Conservation (phyloP, 2,329 filamentous ascomycete species). For the Aspergillus candidus region DNA sequence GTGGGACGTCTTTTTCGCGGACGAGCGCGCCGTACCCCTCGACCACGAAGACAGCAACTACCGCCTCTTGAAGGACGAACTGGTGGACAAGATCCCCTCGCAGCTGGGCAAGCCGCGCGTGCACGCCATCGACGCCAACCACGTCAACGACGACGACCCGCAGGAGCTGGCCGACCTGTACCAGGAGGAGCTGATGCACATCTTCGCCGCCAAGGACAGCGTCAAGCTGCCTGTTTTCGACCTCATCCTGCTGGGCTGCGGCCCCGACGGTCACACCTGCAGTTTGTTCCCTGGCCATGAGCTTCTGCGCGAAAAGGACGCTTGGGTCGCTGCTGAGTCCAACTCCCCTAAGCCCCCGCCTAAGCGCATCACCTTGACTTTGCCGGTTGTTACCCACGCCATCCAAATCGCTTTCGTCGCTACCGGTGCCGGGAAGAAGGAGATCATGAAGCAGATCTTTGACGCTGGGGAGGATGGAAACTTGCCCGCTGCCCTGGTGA, state of each 20-base stretch:
- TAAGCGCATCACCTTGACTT: slow-evolving; percentile 81
- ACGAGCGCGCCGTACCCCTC: slow-evolving; percentile 90
- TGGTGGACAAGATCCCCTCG: slow-evolving; percentile 79
- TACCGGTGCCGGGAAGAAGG: slow-evolving; percentile 83
- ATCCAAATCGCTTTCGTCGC: slow-evolving; percentile 86
- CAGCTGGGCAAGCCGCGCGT: slow-evolving; percentile 62
- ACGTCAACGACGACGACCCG: slow-evolving; percentile 68
- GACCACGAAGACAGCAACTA: slow-evolving; percentile 95
- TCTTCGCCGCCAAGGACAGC: slow-evolving; percentile 86
- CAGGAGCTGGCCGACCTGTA: slow-evolving; percentile 93
- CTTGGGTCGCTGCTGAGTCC: slow-evolving; percentile 87
- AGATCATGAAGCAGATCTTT: slow-evolving; percentile 88
- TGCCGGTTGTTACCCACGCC: slow-evolving; percentile 84
- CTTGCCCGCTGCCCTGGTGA: slow-evolving; percentile 82
- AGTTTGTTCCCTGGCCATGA: slow-evolving; percentile 88
- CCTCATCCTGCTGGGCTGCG: slow-evolving; percentile 84
- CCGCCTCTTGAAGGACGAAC: slow-evolving; percentile 74
- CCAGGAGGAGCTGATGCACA: slow-evolving; percentile 76
- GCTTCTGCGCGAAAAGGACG: slow-evolving; percentile 75
- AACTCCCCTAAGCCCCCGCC: slow-evolving; percentile 94
- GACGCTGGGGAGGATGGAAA: slow-evolving; percentile 65
- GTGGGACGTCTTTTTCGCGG: slow-evolving; percentile 98
- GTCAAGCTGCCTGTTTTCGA: slow-evolving; percentile 95
- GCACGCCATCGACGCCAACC: slow-evolving; percentile 66
- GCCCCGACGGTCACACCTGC: slow-evolving; percentile 95